Evolutionary conservation across 1,284 basidiomycete species (phyloP).

Genomic region (Sporisorium reilianum): DNA sequence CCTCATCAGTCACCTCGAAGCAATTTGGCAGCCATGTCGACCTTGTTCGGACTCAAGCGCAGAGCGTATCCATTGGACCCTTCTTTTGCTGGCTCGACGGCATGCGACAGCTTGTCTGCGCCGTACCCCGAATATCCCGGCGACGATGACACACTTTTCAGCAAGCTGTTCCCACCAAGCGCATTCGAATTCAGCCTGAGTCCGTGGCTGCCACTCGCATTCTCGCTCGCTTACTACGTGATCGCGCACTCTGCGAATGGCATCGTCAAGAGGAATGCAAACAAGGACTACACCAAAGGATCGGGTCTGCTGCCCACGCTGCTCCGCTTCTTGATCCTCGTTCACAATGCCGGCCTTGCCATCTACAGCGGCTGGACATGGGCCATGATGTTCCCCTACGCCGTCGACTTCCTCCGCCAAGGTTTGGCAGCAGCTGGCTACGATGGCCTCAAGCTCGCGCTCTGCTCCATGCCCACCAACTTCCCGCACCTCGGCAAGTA

Average conservation of each 20-base stretch:
- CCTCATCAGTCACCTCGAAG: background rate
- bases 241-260: conserved; percentile 52
- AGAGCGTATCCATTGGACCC: conserved; percentile 48
- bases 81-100: conserved; percentile 3
- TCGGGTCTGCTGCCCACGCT: conserved; percentile 11
- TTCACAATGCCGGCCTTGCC: conserved; percentile 58
- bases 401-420: conserved; percentile 55
- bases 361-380: conserved; percentile 59
- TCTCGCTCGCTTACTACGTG: conserved; percentile 60
- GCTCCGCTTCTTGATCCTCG: conserved; percentile 46
- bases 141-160: conserved; percentile 20
- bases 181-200: conserved; percentile 37
- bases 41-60: conserved; percentile 41
- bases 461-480: conserved; percentile 68
- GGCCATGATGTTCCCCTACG: conserved; percentile 45
- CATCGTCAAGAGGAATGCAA: conserved; percentile 28
- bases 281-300: conserved; percentile 50
- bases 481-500: conserved; percentile 58
- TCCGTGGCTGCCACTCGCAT: conserved; percentile 42
- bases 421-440: conserved; percentile 48
- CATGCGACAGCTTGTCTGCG: conserved; percentile 21
- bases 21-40: conserved; percentile 36
- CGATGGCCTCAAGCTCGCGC: conserved; percentile 64
- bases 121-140: conserved; percentile 46
- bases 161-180: conserved; percentile 12